phyloP scores from a whole-genome alignment of 148 eudicot species.

The Vaccinium macrocarpon region DNA sequence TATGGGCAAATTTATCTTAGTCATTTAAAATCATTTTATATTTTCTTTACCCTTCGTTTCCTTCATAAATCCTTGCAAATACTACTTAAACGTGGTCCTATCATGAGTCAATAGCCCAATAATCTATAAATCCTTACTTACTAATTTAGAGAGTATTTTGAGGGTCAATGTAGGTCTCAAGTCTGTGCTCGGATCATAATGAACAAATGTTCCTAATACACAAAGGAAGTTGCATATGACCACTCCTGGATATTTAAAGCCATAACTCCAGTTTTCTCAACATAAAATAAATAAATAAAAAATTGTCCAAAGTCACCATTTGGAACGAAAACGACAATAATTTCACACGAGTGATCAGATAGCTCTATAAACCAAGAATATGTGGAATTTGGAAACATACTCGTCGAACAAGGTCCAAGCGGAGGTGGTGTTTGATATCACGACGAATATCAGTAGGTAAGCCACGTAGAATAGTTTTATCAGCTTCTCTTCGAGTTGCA shows the following conservation, averaged over 20 bases:
- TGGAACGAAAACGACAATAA: neutral
- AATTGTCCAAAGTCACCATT: neutral
- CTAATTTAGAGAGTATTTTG: neutral
- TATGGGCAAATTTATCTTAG: neutral
- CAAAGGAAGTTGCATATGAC: neutral
- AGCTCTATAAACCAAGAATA: neutral
- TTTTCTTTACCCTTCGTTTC: neutral
- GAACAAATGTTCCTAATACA: neutral
- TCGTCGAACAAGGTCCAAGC: slow-evolving; percentile 81
- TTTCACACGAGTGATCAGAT: neutral
- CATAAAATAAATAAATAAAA: neutral
- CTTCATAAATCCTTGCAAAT: neutral
- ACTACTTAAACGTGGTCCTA: too few species aligned
- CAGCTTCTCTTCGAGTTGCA: slow-evolving; percentile 80
- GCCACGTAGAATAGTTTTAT: slow-evolving; percentile 57
- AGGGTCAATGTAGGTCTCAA: neutral
- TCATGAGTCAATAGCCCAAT: too few species aligned
- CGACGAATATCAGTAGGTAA: slow-evolving; percentile 79
- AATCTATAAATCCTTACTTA: slow-evolving; percentile 2
- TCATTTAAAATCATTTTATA: neutral
- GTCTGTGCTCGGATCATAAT: neutral
- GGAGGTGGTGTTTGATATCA: slow-evolving; percentile 76
- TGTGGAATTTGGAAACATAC: slow-evolving; percentile 34
- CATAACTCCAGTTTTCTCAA: neutral
- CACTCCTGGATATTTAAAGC: neutral